Conservation (phyloP, 169 alveolate genomes). For the Cryptosporidium viatorum region DNA sequence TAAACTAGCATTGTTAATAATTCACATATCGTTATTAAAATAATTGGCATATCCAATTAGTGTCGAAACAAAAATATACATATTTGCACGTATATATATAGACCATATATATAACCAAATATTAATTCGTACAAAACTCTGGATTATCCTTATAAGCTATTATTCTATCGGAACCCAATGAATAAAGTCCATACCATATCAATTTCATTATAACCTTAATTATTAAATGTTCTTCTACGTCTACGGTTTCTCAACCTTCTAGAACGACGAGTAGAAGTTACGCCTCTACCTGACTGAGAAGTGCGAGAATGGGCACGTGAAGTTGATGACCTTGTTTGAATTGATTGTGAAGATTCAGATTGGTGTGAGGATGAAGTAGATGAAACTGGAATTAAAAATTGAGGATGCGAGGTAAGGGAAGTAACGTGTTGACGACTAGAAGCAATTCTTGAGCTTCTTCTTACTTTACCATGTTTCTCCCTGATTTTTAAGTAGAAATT, state of each 20-base stretch:
- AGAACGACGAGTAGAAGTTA: conserved; percentile 4
- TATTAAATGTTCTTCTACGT: conserved; percentile 12
- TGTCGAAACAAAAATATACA: neutral
- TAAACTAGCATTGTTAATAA: neutral
- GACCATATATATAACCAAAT: neutral
- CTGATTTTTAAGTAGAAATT: neutral
- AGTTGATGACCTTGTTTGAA: neutral
- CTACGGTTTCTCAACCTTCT: conserved; percentile 3
- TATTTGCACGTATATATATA: neutral
- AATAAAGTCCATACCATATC: neutral
- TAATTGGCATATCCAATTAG: neutral
- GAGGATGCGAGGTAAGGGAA: neutral
- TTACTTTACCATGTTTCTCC: neutral
- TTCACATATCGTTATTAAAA: neutral
- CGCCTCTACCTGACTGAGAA: conserved; percentile 16
- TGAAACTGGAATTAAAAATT: neutral
- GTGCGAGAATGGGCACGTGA: neutral
- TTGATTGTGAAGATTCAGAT: neutral
- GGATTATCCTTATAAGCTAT: neutral
- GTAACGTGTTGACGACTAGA: neutral
- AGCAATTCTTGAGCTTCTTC: conserved; percentile 5
- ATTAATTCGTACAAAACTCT: neutral
- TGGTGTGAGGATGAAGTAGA: neutral
- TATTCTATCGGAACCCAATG: neutral
- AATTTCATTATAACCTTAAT: neutral